Base-by-base conservation (phyloP, 2,329 filamentous ascomycete species). In the Pseudocercospora fuligena region DNA sequence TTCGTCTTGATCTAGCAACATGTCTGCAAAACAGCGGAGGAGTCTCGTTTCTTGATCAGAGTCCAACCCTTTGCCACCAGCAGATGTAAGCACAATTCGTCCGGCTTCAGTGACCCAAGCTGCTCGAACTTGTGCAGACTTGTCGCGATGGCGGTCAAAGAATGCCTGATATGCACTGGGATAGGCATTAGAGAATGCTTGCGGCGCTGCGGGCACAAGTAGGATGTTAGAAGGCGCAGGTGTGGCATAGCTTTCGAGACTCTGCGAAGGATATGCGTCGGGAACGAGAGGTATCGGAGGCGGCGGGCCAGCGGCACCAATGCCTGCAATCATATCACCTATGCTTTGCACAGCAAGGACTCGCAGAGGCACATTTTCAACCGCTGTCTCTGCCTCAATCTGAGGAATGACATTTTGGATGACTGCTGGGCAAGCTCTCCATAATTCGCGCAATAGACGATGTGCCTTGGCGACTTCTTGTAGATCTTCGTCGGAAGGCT, bases 381-480 rank as follows among this genome's bases (percentile, higher is more conserved):
- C 93, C 3, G 90, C 91, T 61, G 99, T 83, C 81, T 99, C 95
- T 36, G 93, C 92, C 76, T 98, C 94, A 46, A 99, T 84, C 78
- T 97, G 94, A 3, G 94, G 94, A 61, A 99, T 90, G 12, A 99
- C 94, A 74, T 97, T 97, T 70, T 93, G 90, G 19, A 99, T 86
- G 29, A 98, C 92, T 31, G 90, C 87, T 0, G 96, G 94, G 40
- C 92, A 92, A 56, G 94, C 94, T 70, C 94, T 89, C 94, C 96
- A 99, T 19, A 99, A 85, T 79, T 99, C 95, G 64, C 94, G 88
- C 49, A 99, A 88, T 43, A 99, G 85, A 58, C 89, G 86, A 81
- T 99, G 95, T 1, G 94, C 94, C 79, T 97, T 97, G 67, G 88
- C 88, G 63, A 97, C 86, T 77, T 97, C 94, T 75, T 91, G 91